These are phyloP conservation scores for Coniophora puteana DNA, from an alignment of 1,284 basidiomycete species.

Conservation along the genomic window DNA sequence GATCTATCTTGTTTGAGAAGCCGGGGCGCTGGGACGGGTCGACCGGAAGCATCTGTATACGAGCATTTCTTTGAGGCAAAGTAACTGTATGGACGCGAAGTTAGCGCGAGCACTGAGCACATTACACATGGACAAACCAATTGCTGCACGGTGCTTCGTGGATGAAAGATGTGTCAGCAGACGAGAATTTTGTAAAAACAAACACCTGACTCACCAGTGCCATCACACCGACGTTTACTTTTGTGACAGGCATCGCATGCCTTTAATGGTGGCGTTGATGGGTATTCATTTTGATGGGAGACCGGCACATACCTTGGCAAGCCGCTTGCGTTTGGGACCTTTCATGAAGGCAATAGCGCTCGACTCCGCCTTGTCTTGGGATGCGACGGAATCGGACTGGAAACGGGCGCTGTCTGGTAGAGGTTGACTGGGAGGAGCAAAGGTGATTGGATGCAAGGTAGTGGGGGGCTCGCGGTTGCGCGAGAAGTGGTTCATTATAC, in stretches of 20 bases:
- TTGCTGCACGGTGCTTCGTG: slow-evolving; percentile 78
- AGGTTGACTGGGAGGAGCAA: slow-evolving; percentile 18
- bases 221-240: slow-evolving; percentile 78
- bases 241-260: slow-evolving; percentile 82
- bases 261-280: slow-evolving; percentile 32
- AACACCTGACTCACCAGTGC: slow-evolving; percentile 52
- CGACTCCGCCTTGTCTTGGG: slow-evolving; percentile 23
- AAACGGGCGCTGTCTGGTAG: slow-evolving; percentile 17
- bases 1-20: slow-evolving; percentile 23
- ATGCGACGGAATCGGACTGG: slow-evolving; percentile 15
- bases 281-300: slow-evolving; percentile 5
- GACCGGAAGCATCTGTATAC: slow-evolving; percentile 76
- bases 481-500: slow-evolving; percentile 20
- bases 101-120: no score
- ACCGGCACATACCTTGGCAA: slow-evolving; percentile 54
- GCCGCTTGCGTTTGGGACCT: slow-evolving; percentile 61
- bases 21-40: slow-evolving; percentile 69
- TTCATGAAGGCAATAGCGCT: slow-evolving; percentile 41
- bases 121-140: slow-evolving; percentile 56
- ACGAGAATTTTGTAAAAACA: slow-evolving; percentile 10
- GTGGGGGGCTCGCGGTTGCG: slow-evolving; percentile 16
- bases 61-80: slow-evolving; percentile 78
- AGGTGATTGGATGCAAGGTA: slow-evolving; percentile 17
- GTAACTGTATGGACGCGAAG: slow-evolving; percentile 41
- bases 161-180: no score